These are phyloP conservation scores for Maudiozyma turicensis DNA, from an alignment of 805 yeast species.

Conservation along the genomic window DNA sequence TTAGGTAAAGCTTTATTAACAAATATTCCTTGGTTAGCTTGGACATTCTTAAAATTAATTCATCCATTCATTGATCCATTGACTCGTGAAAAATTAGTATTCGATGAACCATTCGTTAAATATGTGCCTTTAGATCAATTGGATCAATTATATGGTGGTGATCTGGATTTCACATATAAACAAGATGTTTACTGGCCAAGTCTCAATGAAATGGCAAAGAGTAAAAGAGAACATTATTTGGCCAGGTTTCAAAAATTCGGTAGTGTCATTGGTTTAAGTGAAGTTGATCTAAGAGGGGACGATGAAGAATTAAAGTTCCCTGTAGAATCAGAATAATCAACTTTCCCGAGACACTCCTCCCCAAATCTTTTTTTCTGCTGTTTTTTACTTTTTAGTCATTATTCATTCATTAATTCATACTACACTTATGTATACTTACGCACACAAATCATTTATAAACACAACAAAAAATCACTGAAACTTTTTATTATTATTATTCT, in stretches of 20 bases:
- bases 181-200: slow-evolving; percentile 76
- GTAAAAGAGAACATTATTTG: slow-evolving; percentile 53
- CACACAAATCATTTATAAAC: neutral
- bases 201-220: slow-evolving; percentile 49
- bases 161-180: slow-evolving; percentile 70
- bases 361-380: no score
- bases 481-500: neutral
- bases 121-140: slow-evolving; percentile 77
- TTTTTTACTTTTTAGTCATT: neutral
- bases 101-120: slow-evolving; percentile 76
- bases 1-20: slow-evolving; percentile 86
- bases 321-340: slow-evolving; percentile 4
- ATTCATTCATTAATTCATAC: neutral
- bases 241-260: slow-evolving; percentile 67
- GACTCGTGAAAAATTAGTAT: slow-evolving; percentile 88
- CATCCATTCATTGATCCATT: slow-evolving; percentile 95
- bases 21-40: slow-evolving; percentile 88
- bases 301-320: slow-evolving; percentile 24
- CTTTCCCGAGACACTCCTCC: neutral
- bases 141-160: slow-evolving; percentile 79
- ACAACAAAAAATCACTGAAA: neutral
- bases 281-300: slow-evolving; percentile 58
- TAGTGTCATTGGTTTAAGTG: slow-evolving; percentile 65
- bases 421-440: neutral
- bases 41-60: slow-evolving; percentile 84